Evolutionary conservation across 805 yeast genomes (phyloP).

Genomic region (Metschnikowia henanensis): DNA sequence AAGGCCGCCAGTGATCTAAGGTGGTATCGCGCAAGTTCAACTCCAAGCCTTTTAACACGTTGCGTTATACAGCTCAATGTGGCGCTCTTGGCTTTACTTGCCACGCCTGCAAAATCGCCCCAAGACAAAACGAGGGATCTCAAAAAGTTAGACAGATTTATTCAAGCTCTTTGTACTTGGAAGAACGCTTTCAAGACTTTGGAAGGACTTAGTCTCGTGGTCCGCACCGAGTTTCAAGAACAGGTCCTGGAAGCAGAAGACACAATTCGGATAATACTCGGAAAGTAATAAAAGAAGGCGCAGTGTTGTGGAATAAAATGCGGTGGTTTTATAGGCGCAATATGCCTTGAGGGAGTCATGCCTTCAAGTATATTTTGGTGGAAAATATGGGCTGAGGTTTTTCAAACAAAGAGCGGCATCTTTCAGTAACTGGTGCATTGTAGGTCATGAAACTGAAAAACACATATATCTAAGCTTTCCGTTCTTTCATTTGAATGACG

Average conservation of each 20-base stretch:
- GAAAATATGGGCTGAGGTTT: too few relatives aligned
- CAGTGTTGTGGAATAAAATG: not conserved
- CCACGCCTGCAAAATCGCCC: not conserved
- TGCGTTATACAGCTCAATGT: slow-evolving; percentile 1
- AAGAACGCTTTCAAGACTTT: not conserved
- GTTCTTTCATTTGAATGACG: too few relatives aligned
- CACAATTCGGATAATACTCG: not conserved
- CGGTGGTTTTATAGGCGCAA: too few relatives aligned
- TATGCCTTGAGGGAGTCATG: too few relatives aligned
- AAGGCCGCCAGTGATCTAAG: not conserved
- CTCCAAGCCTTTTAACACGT: not conserved
- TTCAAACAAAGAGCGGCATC: too few relatives aligned
- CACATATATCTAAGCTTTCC: too few relatives aligned
- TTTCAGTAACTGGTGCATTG: too few relatives aligned
- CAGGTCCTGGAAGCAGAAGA: not conserved
- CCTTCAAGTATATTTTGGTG: too few relatives aligned
- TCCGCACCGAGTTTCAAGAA: not conserved
- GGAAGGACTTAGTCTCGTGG: not conserved
- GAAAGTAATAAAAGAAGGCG: too few relatives aligned
- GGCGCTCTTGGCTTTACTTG: not conserved
- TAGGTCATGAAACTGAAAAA: too few relatives aligned
- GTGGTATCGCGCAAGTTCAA: not conserved
- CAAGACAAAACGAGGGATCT: not conserved
- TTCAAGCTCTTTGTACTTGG: not conserved
- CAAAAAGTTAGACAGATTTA: too few relatives aligned